Evolutionary conservation across 1,139 yeast genomes (phyloP).

Genomic region (Protomyces gravidus): DNA sequence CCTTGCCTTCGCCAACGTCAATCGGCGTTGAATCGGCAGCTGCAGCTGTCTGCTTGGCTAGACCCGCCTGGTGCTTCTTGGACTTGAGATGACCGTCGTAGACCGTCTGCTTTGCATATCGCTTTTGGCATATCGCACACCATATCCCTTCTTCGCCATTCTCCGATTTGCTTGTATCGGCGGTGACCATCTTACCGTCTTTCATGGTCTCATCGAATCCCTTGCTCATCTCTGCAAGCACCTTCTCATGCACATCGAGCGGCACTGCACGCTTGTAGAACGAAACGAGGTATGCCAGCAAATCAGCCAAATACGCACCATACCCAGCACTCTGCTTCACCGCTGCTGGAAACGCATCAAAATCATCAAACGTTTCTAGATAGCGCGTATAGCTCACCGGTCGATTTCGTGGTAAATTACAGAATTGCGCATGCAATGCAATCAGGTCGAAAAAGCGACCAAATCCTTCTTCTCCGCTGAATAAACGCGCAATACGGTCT

Average conservation of each 20-base stretch:
- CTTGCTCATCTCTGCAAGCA: conserved; percentile 41
- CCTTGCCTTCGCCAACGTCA: neutral
- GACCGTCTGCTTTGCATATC: conserved; percentile 62
- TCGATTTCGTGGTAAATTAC: conserved; percentile 43
- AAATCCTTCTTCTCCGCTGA: conserved; percentile 57
- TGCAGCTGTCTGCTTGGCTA: neutral
- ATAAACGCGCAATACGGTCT: conserved; percentile 46
- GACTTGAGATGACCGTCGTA: conserved; percentile 68
- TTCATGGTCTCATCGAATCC: conserved; percentile 42
- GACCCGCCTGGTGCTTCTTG: conserved; percentile 57
- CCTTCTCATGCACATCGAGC: conserved; percentile 44
- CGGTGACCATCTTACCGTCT: neutral
- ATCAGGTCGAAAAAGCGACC: conserved; percentile 64
- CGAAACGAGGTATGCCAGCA: conserved; percentile 48
- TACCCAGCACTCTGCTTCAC: conserved; percentile 42
- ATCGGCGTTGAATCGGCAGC: neutral
- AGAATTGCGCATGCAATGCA: conserved; percentile 50
- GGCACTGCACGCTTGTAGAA: conserved; percentile 54
- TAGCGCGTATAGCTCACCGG: conserved; percentile 51
- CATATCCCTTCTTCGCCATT: conserved; percentile 39
- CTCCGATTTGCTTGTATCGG: too few species aligned
- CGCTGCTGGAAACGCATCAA: conserved; percentile 38
- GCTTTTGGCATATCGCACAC: conserved; percentile 63
- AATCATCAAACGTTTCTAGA: conserved; percentile 47
- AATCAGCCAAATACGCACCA: conserved; percentile 45